These are phyloP conservation scores for Ophiostoma sp. DNA, from an alignment of 2,329 filamentous ascomycete genomes.

Conservation along the genomic window DNA sequence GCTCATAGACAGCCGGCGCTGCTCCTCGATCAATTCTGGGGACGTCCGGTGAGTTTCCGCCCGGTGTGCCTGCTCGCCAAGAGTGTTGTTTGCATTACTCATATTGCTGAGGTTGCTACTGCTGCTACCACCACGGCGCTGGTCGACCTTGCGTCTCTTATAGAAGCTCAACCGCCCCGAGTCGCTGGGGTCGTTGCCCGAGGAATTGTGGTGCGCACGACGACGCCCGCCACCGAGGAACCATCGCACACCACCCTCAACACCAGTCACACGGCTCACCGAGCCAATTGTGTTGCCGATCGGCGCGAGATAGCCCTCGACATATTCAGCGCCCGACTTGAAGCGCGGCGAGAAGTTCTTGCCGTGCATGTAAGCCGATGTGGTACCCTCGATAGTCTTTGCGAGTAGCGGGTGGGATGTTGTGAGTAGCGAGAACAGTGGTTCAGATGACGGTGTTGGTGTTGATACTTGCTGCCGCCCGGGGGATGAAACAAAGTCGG, in stretches of 20 bases:
- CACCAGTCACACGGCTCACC: conserved; percentile 77
- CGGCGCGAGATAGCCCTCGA: conserved; percentile 81
- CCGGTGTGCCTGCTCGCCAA: not conserved
- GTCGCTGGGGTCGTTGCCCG: conserved; percentile 31
- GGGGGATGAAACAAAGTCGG: conserved; percentile 61
- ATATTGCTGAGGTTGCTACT: conserved; percentile 5
- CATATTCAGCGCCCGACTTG: conserved; percentile 82
- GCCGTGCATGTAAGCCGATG: conserved; percentile 77
- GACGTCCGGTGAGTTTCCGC: conserved; percentile 23
- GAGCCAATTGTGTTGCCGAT: conserved; percentile 81
- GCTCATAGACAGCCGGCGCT: conserved; percentile 59
- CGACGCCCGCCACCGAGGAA: conserved; percentile 60
- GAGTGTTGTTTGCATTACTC: not conserved
- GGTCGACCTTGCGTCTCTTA: conserved; percentile 54
- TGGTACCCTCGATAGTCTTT: conserved; percentile 75
- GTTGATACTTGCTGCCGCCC: conserved; percentile 37
- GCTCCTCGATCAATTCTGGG: conserved; percentile 27
- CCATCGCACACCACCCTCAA: conserved; percentile 81
- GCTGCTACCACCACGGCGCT: conserved; percentile 26
- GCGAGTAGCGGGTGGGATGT: conserved; percentile 83
- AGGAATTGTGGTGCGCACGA: conserved; percentile 31
- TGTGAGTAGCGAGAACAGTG: conserved; percentile 77
- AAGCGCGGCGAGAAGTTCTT: conserved; percentile 86
- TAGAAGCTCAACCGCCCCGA: conserved; percentile 39
- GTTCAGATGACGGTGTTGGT: conserved; percentile 52